A percentile compares a stretch with the other conserved stretches of the same genome.
Evolutionary conservation across 2,329 filamentous ascomycete genomes (phyloP).

Genomic region (Lasiodiplodia citricola): DNA sequence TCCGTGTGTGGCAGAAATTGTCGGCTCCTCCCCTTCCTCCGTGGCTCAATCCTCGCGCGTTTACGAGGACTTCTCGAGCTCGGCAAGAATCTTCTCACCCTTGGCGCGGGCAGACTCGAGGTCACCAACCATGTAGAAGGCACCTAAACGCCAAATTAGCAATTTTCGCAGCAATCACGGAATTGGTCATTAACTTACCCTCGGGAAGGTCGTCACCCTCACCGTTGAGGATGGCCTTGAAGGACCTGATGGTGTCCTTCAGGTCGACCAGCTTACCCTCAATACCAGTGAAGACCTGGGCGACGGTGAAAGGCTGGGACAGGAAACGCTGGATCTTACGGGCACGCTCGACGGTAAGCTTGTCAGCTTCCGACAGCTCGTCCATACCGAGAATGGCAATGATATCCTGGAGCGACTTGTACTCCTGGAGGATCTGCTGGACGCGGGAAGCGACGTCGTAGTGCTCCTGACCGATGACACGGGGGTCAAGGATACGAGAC

Average conservation of each 20-base stretch:
- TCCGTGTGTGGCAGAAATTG: constrained; percentile 24
- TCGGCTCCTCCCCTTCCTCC: constrained; percentile 10
- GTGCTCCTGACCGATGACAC: constrained; percentile 97
- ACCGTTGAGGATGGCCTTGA: constrained; percentile 95
- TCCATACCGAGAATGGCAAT: constrained; percentile 99
- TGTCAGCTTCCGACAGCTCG: constrained; percentile 97
- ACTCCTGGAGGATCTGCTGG: constrained; percentile 99
- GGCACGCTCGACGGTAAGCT: constrained; percentile 99
- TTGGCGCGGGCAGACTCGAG: constrained; percentile 90
- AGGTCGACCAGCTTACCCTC: constrained; percentile 97
- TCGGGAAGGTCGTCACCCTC: constrained; percentile 97
- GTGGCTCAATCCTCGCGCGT: constrained; percentile 4
- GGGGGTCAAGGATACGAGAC: constrained; percentile 98
- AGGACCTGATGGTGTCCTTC: constrained; percentile 96
- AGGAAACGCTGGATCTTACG: constrained; percentile 99
- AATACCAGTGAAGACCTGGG: constrained; percentile 86
- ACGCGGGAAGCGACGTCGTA: constrained; percentile 93
- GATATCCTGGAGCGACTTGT: constrained; percentile 99
- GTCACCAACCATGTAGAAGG: constrained; percentile 98
- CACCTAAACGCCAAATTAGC: constrained; percentile 50
- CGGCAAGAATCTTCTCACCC: constrained; percentile 99
- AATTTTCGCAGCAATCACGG: neutral
- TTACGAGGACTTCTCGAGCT: constrained; percentile 66
- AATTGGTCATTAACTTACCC: constrained; percentile 59
- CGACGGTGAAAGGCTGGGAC: constrained; percentile 96